Base-by-base conservation (phyloP, 305 asterid species). In the Fraxinus baroniana region DNA sequence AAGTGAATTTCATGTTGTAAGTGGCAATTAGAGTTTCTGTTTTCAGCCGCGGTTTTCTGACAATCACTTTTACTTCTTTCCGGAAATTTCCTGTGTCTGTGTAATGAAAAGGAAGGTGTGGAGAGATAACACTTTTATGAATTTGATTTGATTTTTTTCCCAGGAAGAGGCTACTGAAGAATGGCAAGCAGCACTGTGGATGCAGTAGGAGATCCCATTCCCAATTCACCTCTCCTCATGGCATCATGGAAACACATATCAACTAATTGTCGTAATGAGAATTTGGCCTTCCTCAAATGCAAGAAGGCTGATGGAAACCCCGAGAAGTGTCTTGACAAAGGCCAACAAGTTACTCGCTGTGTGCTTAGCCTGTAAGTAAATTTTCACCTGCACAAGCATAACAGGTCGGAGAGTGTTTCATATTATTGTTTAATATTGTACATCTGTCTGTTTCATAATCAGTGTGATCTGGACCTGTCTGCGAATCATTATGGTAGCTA, bases 191-290 rank as follows among this genome's bases (percentile, higher is more conserved):
- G 90, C 86, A 72, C 91, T 10, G 85, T 85, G 87, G 96, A 90
- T 30, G 90, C 88, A 0, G 85, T 82, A 7, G 97, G 97, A 71
- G 89, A 88, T 83, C 91, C 93, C 57, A 82, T 94, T 83, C 98
- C 98, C 2, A 87, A 97, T 35, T 94, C 98, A 8, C 89, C 98
- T 2, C 87, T 91, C 78, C 80, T 94, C 83, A 94, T 92, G 97
- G 91, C 95, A 30, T 87, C 97, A 8, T 90, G 94, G 18, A 90
- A 92, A 86, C 94, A 92, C 84, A 89, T 92, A 52, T 91, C 88
- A 70, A 92, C 82, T 6, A 88, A 78, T 70, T 92, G 95, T 72
- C 94, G 94, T 52, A 64, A 84, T 35, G 93, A 92, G 89, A 92
- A 92, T 80, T 20, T 92, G 4, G 95, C 93, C 4, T 92, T 87